phyloP scores from a whole-genome alignment of 2,329 filamentous ascomycete genomes.

The Fusarium paranaense region DNA sequence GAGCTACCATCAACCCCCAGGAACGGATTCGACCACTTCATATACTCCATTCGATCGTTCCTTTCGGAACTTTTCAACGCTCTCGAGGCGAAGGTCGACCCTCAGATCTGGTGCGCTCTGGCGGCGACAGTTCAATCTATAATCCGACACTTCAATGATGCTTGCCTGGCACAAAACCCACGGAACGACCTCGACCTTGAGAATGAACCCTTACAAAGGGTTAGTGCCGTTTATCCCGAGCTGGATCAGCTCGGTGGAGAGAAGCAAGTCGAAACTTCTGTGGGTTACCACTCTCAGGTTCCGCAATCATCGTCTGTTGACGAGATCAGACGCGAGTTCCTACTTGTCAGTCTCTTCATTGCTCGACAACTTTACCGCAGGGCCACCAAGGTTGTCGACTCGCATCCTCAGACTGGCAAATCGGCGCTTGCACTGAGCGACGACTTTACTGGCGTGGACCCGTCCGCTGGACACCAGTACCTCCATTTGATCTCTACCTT shows the following conservation, averaged over 20 bases:
- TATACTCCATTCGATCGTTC: constrained; percentile 53
- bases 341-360: constrained; percentile 54
- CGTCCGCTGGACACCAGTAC: constrained; percentile 48
- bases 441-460: constrained; percentile 46
- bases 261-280: background rate
- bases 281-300: constrained; percentile 1
- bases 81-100: constrained; percentile 48
- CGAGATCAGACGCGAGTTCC: constrained; percentile 51
- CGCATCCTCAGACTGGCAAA: constrained; percentile 29
- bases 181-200: constrained; percentile 34
- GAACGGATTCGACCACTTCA: constrained; percentile 53
- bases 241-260: constrained; percentile 37
- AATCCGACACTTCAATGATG: constrained; percentile 55
- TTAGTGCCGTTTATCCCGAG: constrained; percentile 45
- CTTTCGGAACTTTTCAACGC: constrained; percentile 50
- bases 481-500: constrained; percentile 52
- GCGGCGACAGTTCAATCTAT: constrained; percentile 52
- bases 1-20: constrained; percentile 46
- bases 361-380: constrained; percentile 56
- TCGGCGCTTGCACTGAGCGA: constrained; percentile 47
- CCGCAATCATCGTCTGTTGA: constrained; percentile 34
- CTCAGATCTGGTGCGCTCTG: constrained; percentile 53
- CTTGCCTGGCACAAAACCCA: constrained; percentile 47
- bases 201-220: constrained; percentile 37
- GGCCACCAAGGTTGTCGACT: constrained; percentile 48